These are phyloP conservation scores for Hibiscus trionum DNA, from an alignment of 345 rosid species.

Conservation along the genomic window DNA sequence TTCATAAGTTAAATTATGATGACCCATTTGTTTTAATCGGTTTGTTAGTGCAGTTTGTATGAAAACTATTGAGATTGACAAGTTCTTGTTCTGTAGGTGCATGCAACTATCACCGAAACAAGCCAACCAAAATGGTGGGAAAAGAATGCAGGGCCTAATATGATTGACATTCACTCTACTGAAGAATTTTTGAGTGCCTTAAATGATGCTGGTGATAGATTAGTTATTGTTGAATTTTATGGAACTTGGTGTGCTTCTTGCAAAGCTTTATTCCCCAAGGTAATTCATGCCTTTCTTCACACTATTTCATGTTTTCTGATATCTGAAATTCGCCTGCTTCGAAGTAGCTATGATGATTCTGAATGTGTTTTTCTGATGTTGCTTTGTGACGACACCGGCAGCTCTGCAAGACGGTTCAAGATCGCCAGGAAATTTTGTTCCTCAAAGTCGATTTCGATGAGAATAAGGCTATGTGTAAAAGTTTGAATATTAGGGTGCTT, in stretches of 20 bases:
- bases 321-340: background rate
- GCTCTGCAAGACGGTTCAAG: slow-evolving; percentile 78
- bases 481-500: slow-evolving; percentile 77
- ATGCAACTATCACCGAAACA: slow-evolving; percentile 55
- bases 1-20: too few species aligned
- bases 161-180: slow-evolving; percentile 79
- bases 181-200: slow-evolving; percentile 66
- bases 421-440: slow-evolving; percentile 67
- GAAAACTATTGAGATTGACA: background rate
- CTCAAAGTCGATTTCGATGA: slow-evolving; percentile 86
- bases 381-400: slow-evolving; percentile 22
- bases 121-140: slow-evolving; percentile 96
- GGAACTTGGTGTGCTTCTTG: slow-evolving; percentile 99
- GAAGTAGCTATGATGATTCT: background rate
- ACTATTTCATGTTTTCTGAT: background rate
- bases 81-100: slow-evolving; percentile 34
- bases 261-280: slow-evolving; percentile 86
- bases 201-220: slow-evolving; percentile 64
- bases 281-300: slow-evolving; percentile 5
- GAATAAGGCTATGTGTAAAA: slow-evolving; percentile 86
- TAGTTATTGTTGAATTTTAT: slow-evolving; percentile 87
- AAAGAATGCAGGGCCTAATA: slow-evolving; percentile 72
- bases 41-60: too few species aligned
- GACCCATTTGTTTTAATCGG: too few species aligned
- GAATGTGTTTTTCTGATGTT: background rate